Base-by-base conservation (phyloP, 805 yeast species). In the Yarrowia sp. region DNA sequence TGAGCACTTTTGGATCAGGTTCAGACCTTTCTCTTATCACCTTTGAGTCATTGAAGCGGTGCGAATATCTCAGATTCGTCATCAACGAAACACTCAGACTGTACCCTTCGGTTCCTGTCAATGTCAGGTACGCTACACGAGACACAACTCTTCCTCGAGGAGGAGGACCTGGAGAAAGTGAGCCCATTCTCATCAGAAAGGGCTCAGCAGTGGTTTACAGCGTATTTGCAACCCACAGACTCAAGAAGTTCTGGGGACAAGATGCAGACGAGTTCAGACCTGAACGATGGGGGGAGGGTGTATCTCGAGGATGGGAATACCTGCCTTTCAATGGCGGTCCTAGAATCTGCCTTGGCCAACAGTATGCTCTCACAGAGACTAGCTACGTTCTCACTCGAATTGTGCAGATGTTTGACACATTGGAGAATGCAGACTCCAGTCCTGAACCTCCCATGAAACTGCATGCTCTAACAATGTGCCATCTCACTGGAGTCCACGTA, bases 271-370 rank as follows among this genome's bases (percentile, higher is more conserved):
- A 70, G 55, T 84, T 82, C 74, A 74, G 76, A 15, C 87, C 87
- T 3, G 85, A 82, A 70, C 77, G 87, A 64, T 84, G 87, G 87
- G 74, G 72, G 32, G 63, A 56, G n/a, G 63, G 48, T 8, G 16
- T 26, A 0, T 11, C 48, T 10, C 56, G 67, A 22, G 67, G 67
- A 40, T 84, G 86, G 86, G 83, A 81, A 35, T 84, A 81, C 73
- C 74, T 83, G 38, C 86, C 86, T n/a, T 84, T 84, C 76, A 83
- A 83, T 71, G 87, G 87, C 52, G 87, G 87, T 8, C 86, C 87
- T 14, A 75, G 87, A 70, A 83, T 84, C 69, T 84, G 87, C 73
- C 76, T 84, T 64, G 87, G 87, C 46, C 86, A 84, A 76, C 86
- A 84, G 75, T 83, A 83, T 74, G 87, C 87, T 3, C 79, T 84